Percentiles rank a stretch among this genome's conserved stretches.
These are phyloP conservation scores for Circinella umbellata DNA, from an alignment of 371 early-diverging fungal species.

Conservation along the genomic window DNA sequence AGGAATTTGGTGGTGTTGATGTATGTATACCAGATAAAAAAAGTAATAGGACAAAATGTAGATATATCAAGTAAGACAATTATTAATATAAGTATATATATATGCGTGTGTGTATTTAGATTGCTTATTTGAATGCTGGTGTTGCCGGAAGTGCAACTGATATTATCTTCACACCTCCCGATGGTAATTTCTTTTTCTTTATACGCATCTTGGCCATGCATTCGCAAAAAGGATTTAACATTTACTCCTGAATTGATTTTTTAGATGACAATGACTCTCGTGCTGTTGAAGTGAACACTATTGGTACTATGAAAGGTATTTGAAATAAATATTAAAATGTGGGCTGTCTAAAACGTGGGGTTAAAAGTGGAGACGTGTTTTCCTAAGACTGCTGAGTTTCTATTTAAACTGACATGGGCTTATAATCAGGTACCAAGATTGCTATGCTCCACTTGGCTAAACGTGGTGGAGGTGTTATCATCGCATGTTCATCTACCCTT, in stretches of 20 bases:
- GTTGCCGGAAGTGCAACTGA: conserved; percentile 28
- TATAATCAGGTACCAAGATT: conserved; percentile 33
- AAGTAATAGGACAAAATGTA: not conserved
- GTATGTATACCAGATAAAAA: conserved; percentile 1
- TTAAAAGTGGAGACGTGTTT: not conserved
- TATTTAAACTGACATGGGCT: not conserved
- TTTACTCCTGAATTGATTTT: not conserved
- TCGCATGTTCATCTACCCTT: conserved; percentile 38
- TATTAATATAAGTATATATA: no score
- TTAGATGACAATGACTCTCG: conserved; percentile 14
- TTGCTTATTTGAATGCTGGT: conserved; percentile 33
- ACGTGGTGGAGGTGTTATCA: conserved; percentile 53
- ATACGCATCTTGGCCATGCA: no score
- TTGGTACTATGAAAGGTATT: conserved; percentile 60
- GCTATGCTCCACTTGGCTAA: conserved; percentile 44
- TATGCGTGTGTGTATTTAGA: not conserved
- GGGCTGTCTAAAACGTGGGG: no score
- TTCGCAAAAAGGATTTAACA: no score
- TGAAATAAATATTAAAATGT: no score
- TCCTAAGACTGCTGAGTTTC: not conserved
- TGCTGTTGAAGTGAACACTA: conserved; percentile 70
- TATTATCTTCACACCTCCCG: conserved; percentile 32
- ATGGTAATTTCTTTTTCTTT: conserved; percentile 16
- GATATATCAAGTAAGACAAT: no score
- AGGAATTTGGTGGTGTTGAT: conserved; percentile 57